Conservation (phyloP, 2,329 filamentous ascomycete genomes). For the Thelonectria discophora region DNA sequence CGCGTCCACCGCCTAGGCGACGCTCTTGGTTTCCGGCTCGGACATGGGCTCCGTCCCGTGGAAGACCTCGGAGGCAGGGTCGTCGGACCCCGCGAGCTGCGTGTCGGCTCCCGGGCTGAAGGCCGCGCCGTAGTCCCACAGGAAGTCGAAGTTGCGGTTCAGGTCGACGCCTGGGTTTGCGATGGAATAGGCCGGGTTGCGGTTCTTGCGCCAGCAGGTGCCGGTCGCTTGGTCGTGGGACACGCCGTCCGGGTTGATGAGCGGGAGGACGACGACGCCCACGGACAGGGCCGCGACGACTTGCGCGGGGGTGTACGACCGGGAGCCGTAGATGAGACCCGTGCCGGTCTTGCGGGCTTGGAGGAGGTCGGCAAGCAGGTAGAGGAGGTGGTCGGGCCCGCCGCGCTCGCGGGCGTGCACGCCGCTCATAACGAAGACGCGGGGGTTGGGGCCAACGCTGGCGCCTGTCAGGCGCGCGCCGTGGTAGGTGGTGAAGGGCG, state of each 20-base stretch:
- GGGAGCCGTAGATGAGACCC: constrained; percentile 61
- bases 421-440: constrained; percentile 61
- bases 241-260: constrained; percentile 65
- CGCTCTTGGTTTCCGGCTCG: constrained; percentile 64
- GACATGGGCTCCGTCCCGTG: constrained; percentile 62
- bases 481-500: constrained; percentile 56
- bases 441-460: constrained; percentile 56
- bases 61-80: constrained; percentile 57
- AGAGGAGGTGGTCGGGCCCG: constrained; percentile 63
- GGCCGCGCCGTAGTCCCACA: constrained; percentile 61
- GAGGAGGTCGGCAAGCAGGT: constrained; percentile 66
- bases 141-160: constrained; percentile 66
- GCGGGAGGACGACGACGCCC: constrained; percentile 62
- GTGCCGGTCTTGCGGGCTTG: constrained; percentile 58
- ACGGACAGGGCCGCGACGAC: constrained; percentile 60
- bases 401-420: constrained; percentile 68
- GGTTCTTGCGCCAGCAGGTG: constrained; percentile 66
- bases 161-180: constrained; percentile 58
- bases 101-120: constrained; percentile 53
- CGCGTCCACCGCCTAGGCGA: constrained; percentile 61
- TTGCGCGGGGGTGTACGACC: constrained; percentile 60
- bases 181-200: constrained; percentile 52
- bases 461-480: constrained; percentile 51
- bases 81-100: constrained; percentile 46
- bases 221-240: constrained; percentile 60